Evolutionary conservation across 352 stramenopile species (phyloP), one percentile per base, ranked within the genome.

Genomic region (Globisporangium rhizosaccharum): DNA sequence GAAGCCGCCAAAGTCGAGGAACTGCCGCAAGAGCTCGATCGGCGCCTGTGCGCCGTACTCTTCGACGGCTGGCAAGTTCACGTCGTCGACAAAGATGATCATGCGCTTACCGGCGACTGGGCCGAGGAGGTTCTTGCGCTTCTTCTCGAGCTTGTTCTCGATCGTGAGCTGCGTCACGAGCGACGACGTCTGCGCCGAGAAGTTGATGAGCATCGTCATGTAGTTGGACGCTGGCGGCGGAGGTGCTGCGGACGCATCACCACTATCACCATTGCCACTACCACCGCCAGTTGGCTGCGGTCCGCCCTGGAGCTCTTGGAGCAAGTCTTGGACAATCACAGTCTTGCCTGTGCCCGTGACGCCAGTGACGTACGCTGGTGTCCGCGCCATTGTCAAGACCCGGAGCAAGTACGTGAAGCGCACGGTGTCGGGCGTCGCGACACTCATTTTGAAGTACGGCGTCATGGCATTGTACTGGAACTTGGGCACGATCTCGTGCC

Each of bases 1-100:
- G 57, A 98, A 98, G 5, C 95, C 95, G 23, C 95, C 92, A 55
- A 97, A 97, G 61, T 98, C 95, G 0, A 98, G 73, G 55, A 98
- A 97, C 50, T 98, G 94, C 0, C 95, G 79, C 51, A 98, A 62
- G 14, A 98, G 67, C 67, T 98, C 95, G 30, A 98, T 95, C 0
- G 95, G 92, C 0, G 92, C 73, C 63, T 98, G 95, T 0, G 95
- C 94, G 3, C 95, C 95, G 57, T 98, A 98, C 57, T 96, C 83
- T 53, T 98, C 95, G 0, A 98, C 85, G 1, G 95, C 74, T 1
- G 95, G 95, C 18, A 98, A 79, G 64, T 98, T 98, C 2, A 98
- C 85, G 59, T 98, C 95, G 63, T 98, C 95, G 0, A 98, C 93
- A 63, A 98, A 98, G 42, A 98, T 83, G 30, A 97, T 67, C 79